phyloP scores from a whole-genome alignment of 371 early-diverging fungal species.

The Blyttiomyces sp. region DNA sequence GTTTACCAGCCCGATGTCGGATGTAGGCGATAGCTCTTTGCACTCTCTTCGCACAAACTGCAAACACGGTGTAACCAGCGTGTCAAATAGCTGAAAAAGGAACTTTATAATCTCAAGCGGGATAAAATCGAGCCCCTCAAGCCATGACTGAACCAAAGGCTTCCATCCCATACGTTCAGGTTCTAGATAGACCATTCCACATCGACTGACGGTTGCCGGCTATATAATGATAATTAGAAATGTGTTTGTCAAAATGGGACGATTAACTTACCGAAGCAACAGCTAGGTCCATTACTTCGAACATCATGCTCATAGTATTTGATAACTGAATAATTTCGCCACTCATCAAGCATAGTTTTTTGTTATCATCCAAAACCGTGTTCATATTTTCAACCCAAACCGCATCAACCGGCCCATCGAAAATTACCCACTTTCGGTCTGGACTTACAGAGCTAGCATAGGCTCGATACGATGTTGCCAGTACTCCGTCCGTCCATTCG shows the following conservation, averaged over 20 bases:
- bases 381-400: conserved; percentile 68
- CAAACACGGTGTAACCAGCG: conserved; percentile 36
- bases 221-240: conserved; percentile 3
- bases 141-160: conserved; percentile 52
- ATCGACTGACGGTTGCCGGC: conserved; percentile 65
- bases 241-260: neutral
- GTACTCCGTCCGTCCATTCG: conserved; percentile 62
- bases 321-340: conserved; percentile 64
- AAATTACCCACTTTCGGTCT: conserved; percentile 59
- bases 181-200: conserved; percentile 61
- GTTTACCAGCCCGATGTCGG: conserved; percentile 53
- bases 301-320: conserved; percentile 57
- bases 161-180: conserved; percentile 54
- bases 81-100: conserved; percentile 39
- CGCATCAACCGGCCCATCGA: conserved; percentile 63
- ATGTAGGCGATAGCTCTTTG: conserved; percentile 51
- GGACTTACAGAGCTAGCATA: conserved; percentile 46
- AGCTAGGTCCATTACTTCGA: conserved; percentile 57
- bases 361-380: conserved; percentile 61
- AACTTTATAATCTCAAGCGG: conserved; percentile 17
- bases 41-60: conserved; percentile 42
- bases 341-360: conserved; percentile 57
- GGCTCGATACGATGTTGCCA: conserved; percentile 49
- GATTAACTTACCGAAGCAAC: conserved; percentile 50
- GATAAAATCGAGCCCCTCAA: conserved; percentile 34